Evolutionary conservation across 768 basidiomycete species (phyloP).

Genomic region (Mrakia hoshinonis): DNA sequence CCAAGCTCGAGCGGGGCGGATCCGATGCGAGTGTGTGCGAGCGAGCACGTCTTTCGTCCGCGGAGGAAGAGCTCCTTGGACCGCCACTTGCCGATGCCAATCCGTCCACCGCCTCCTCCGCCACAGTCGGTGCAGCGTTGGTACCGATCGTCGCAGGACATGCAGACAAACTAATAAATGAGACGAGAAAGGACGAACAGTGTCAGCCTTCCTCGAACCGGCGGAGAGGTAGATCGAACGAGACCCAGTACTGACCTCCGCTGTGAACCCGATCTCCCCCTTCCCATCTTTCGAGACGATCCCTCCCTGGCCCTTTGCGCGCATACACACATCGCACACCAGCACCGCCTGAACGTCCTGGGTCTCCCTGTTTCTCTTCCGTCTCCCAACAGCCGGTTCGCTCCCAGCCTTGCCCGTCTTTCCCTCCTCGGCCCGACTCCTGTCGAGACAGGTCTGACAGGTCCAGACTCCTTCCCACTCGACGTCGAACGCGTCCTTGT

Average conservation of each 20-base stretch:
- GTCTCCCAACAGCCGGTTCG: neutral
- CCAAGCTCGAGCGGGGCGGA: conserved; percentile 20
- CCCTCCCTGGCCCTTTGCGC: conserved; percentile 21
- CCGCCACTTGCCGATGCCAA: conserved; percentile 34
- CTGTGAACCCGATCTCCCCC: conserved; percentile 9
- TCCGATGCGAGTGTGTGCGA: conserved; percentile 31
- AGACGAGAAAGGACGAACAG: neutral
- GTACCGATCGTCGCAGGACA: conserved; percentile 32
- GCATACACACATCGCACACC: conserved; percentile 24
- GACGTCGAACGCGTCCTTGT: conserved; percentile 27
- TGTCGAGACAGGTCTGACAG: conserved; percentile 15
- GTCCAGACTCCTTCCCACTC: conserved; percentile 29
- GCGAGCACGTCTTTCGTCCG: conserved; percentile 32
- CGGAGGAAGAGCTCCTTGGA: conserved; percentile 34
- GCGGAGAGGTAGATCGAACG: neutral
- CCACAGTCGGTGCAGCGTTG: conserved; percentile 34
- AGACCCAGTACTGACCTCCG: conserved; percentile 13
- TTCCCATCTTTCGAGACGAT: conserved; percentile 22
- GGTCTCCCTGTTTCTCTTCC: conserved; percentile 21
- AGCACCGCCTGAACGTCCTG: conserved; percentile 5
- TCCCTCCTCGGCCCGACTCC: neutral
- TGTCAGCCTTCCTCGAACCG: neutral
- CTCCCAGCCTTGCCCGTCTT: neutral
- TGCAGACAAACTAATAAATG: conserved; percentile 30
- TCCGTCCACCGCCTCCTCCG: conserved; percentile 32